phyloP scores from a whole-genome alignment of 1,284 basidiomycete species.

The Ceratobasidium sp. region DNA sequence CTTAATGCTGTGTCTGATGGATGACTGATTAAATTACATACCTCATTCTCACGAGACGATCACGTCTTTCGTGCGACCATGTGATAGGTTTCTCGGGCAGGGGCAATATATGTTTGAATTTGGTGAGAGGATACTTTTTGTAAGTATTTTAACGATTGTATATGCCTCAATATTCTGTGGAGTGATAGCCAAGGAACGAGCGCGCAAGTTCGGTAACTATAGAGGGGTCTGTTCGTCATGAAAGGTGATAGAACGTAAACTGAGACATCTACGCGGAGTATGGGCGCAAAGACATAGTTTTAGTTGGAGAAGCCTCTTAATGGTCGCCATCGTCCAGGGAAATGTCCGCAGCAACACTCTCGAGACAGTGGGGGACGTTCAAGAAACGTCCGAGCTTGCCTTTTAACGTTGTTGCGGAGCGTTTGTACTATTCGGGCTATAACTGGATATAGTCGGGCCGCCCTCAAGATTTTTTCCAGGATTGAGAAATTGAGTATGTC shows the following conservation, averaged over 20 bases:
- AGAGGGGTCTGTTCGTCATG: no score
- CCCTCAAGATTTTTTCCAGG: no score
- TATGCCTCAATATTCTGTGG: neutral
- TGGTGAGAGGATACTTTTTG: neutral
- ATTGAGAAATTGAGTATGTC: no score
- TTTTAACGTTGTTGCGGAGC: no score
- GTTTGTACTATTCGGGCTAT: no score
- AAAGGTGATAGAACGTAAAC: neutral
- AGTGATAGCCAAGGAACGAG: neutral
- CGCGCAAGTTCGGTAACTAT: neutral
- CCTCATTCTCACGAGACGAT: neutral
- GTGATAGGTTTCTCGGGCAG: constrained; percentile 14
- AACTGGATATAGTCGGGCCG: no score
- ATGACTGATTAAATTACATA: neutral
- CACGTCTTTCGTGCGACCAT: neutral
- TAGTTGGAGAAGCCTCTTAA: no score
- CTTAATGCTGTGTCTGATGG: neutral
- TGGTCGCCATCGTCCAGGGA: no score
- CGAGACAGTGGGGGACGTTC: no score
- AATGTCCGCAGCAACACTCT: no score
- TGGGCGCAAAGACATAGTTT: neutral
- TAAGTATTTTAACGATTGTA: neutral
- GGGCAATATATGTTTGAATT: neutral
- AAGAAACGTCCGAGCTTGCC: no score
- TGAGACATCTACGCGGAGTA: neutral